phyloP scores from a whole-genome alignment of 2,329 filamentous ascomycete genomes.

The Zymoseptoria brevis region DNA sequence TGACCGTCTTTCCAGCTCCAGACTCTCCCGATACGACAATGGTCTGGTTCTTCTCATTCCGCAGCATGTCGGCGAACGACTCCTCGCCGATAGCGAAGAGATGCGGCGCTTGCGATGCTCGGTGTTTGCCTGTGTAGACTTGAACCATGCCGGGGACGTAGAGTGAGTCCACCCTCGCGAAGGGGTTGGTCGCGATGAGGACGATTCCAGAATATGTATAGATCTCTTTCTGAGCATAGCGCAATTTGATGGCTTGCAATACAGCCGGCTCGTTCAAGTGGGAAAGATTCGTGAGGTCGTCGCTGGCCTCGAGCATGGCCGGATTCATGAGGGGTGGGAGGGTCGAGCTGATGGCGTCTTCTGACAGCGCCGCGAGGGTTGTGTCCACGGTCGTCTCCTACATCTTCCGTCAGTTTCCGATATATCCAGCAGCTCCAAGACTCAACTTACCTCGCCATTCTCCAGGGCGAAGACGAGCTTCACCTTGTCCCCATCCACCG shows the following conservation, averaged over 20 bases:
- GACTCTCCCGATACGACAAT: constrained; percentile 99
- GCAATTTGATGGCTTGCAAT: constrained; percentile 90
- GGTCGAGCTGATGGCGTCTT: constrained; percentile 65
- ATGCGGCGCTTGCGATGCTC: constrained; percentile 94
- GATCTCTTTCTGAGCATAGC: constrained; percentile 97
- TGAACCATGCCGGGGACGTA: constrained; percentile 99
- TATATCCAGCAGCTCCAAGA: neutral
- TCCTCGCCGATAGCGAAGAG: constrained; percentile 98
- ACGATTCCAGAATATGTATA: constrained; percentile 99
- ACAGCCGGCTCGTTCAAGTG: constrained; percentile 98
- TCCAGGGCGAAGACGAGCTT: constrained; percentile 80
- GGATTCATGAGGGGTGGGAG: constrained; percentile 97
- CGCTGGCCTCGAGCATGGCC: constrained; percentile 93
- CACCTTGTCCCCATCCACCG: constrained; percentile 75
- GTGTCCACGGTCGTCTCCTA: constrained; percentile 76
- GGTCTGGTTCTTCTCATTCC: constrained; percentile 92
- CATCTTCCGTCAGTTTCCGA: constrained; percentile 8
- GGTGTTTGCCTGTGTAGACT: constrained; percentile 93
- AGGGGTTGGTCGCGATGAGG: constrained; percentile 95
- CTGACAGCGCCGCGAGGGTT: constrained; percentile 65
- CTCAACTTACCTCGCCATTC: constrained; percentile 70
- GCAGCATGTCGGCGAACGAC: constrained; percentile 96
- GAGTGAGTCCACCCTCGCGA: constrained; percentile 92
- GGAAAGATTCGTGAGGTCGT: constrained; percentile 93
- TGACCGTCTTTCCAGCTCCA: constrained; percentile 97